phyloP scores from a whole-genome alignment of 2,329 filamentous ascomycete species.

The Sarocladium strictum region DNA sequence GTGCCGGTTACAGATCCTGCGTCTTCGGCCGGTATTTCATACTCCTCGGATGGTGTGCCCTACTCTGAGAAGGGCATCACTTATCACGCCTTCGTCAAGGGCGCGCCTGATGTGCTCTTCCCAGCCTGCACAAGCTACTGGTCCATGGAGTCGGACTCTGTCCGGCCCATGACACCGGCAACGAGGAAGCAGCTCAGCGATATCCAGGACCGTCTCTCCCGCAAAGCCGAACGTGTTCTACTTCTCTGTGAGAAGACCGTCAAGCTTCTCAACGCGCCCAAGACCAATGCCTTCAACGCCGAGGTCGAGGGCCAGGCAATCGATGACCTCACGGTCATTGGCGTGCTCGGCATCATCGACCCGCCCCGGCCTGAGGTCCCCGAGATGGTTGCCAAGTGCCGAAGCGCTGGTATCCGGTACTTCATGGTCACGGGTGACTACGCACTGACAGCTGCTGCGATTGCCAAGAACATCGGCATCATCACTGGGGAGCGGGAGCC shows the following conservation, averaged over 20 bases:
- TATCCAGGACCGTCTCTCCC: conserved; percentile 33
- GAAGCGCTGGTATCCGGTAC: conserved; percentile 38
- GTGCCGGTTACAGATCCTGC: neutral
- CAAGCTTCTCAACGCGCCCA: conserved; percentile 18
- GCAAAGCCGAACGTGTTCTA: conserved; percentile 37
- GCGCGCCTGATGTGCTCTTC: conserved; percentile 46
- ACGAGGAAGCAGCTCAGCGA: conserved; percentile 26
- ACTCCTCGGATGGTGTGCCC: neutral
- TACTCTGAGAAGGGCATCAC: conserved; percentile 13
- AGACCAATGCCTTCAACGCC: conserved; percentile 44
- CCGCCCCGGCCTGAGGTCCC: conserved; percentile 38
- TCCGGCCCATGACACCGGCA: conserved; percentile 27
- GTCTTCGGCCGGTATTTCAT: neutral
- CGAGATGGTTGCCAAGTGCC: conserved; percentile 33
- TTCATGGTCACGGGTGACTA: conserved; percentile 45
- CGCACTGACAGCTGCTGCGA: conserved; percentile 55
- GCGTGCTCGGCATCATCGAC: conserved; percentile 46
- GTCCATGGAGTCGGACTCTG: conserved; percentile 23
- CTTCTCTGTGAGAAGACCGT: conserved; percentile 34
- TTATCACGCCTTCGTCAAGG: conserved; percentile 45
- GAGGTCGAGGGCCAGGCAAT: conserved; percentile 36
- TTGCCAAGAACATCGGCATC: conserved; percentile 60
- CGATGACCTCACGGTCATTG: conserved; percentile 39
- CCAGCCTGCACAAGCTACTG: conserved; percentile 29
- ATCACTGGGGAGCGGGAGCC: conserved; percentile 44